A percentile compares a stretch with the other conserved stretches of the same genome.
These are phyloP conservation scores for Simmondsia chinensis DNA, from an alignment of 148 eudicot genomes.

Conservation along the genomic window DNA sequence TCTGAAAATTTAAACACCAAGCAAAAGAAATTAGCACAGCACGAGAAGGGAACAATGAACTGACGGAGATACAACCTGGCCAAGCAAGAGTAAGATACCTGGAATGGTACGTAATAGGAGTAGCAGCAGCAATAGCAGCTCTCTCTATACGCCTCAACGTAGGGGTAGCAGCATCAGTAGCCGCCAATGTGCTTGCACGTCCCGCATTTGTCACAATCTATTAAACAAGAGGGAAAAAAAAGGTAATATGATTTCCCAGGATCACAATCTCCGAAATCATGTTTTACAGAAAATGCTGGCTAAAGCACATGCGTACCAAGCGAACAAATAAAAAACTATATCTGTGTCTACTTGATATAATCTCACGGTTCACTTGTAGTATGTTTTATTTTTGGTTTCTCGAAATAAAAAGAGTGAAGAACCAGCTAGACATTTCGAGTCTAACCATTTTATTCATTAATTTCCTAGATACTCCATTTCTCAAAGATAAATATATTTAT, in stretches of 20 bases:
- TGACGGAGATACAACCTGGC: neutral
- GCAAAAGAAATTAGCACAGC: constrained; percentile 1
- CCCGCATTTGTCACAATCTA: constrained; percentile 96
- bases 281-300: neutral
- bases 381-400: too few relatives aligned
- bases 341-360: too few relatives aligned
- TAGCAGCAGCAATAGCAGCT: constrained; percentile 99
- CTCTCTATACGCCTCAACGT: constrained; percentile 93
- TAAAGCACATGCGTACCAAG: neutral
- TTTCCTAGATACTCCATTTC: too few relatives aligned
- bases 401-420: too few relatives aligned
- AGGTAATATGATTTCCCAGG: too few relatives aligned
- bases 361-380: too few relatives aligned
- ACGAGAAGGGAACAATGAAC: neutral
- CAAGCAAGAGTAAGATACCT: constrained; percentile 32
- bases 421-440: too few relatives aligned
- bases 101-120: constrained; percentile 83
- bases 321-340: too few relatives aligned
- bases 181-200: constrained; percentile 91
- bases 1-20: constrained; percentile 40
- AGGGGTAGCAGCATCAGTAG: constrained; percentile 98
- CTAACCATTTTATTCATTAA: too few relatives aligned
- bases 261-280: neutral
- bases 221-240: neutral
- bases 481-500: too few relatives aligned